Percentiles rank a stretch among this genome's conserved stretches.
phyloP scores from a whole-genome alignment of 2,329 filamentous ascomycete species.

The Exophiala lecanii-corni region DNA sequence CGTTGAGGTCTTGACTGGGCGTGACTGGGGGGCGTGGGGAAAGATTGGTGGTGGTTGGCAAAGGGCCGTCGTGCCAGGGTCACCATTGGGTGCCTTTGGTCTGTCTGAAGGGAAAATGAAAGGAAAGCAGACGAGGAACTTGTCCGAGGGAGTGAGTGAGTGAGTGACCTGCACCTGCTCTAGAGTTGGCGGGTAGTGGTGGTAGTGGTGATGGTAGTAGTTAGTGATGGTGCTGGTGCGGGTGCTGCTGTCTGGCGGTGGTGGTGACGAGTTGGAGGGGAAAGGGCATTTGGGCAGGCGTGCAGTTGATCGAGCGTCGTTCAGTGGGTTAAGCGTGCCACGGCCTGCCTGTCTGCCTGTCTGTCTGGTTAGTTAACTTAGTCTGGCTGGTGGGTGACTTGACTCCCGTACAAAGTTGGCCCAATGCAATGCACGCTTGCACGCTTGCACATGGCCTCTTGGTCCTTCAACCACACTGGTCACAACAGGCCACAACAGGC shows the following conservation, averaged over 20 bases:
- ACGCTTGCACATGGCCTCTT: neutral
- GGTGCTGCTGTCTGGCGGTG: too few relatives aligned
- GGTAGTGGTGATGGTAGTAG: too few relatives aligned
- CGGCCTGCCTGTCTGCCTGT: too few relatives aligned
- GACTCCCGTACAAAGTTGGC: slow-evolving; percentile 18
- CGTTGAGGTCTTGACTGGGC: too few relatives aligned
- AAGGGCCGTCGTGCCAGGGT: slow-evolving; percentile 6
- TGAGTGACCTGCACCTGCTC: too few relatives aligned
- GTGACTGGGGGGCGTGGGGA: too few relatives aligned
- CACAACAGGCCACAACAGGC: too few relatives aligned
- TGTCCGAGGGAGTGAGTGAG: slow-evolving; percentile 7
- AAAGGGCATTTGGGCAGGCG: slow-evolving; percentile 17
- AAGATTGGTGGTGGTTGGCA: slow-evolving; percentile 10
- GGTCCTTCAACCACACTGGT: slow-evolving; percentile 14
- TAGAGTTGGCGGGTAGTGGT: too few relatives aligned
- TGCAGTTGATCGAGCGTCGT: slow-evolving; percentile 2
- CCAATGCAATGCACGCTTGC: too few relatives aligned
- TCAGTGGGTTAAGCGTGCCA: slow-evolving; percentile 11
- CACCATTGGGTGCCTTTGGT: slow-evolving; percentile 4
- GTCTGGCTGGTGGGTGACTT: too few relatives aligned
- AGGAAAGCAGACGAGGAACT: slow-evolving; percentile 7
- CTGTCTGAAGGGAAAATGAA: slow-evolving; percentile 2
- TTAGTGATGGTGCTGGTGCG: slow-evolving; percentile 12
- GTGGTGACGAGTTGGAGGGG: neutral
- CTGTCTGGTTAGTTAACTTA: too few relatives aligned